phyloP scores from a whole-genome alignment of 1,139 yeast genomes.

The Candida albicans region DNA sequence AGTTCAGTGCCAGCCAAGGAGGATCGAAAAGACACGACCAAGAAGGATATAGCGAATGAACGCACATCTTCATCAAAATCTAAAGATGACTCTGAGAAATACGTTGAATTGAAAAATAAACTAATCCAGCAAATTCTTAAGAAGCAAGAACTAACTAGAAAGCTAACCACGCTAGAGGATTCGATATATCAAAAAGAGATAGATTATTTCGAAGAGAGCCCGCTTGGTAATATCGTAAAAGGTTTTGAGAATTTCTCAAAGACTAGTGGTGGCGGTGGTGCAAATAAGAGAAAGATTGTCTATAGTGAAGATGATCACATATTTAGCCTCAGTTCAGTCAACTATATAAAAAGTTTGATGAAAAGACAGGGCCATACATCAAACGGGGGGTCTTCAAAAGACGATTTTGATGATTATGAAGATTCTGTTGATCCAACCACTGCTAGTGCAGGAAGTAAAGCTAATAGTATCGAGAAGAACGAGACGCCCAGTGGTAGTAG shows the following conservation, averaged over 20 bases:
- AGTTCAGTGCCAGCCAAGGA: conserved; percentile 1
- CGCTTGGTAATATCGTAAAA: conserved; percentile 78
- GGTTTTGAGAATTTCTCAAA: conserved; percentile 87
- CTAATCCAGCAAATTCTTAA: conserved; percentile 63
- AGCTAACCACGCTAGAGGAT: conserved; percentile 67
- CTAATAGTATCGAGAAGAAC: neutral
- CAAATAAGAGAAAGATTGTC: conserved; percentile 51
- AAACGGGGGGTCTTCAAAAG: conserved; percentile 21
- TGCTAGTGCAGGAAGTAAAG: conserved; percentile 9
- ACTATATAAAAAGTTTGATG: conserved; percentile 62
- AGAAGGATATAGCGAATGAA: neutral
- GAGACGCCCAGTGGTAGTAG: conserved; percentile 11
- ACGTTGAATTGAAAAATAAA: conserved; percentile 66
- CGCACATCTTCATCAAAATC: neutral
- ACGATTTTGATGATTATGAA: conserved; percentile 47
- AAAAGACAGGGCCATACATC: conserved; percentile 31
- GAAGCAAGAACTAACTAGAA: conserved; percentile 65
- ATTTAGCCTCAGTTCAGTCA: conserved; percentile 77
- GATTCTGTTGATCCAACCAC: conserved; percentile 42
- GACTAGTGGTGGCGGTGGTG: conserved; percentile 26
- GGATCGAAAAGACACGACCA: neutral
- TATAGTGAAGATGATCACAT: conserved; percentile 82
- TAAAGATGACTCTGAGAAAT: conserved; percentile 42
- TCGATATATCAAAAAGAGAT: conserved; percentile 81
- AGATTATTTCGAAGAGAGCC: conserved; percentile 67